Percentiles rank a stretch among this genome's conserved stretches.
These are phyloP conservation scores for Ophiosphaerella narmari DNA, from an alignment of 2,329 filamentous ascomycete genomes.

Conservation along the genomic window DNA sequence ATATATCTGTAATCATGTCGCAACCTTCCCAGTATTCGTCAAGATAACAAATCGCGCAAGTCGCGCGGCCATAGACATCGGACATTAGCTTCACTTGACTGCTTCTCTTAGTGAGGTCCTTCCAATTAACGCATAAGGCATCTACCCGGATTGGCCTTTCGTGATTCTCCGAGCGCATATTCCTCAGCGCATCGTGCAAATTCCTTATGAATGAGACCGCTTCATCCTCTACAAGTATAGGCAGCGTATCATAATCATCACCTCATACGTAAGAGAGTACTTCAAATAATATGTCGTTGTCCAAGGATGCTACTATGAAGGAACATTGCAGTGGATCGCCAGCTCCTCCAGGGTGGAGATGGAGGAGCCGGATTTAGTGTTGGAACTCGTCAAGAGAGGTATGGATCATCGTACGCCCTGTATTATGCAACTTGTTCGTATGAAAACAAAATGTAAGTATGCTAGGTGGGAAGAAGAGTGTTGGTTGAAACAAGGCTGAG, in stretches of 20 bases:
- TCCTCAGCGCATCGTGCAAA: not conserved
- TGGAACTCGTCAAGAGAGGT: not conserved
- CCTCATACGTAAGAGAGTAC: conserved; percentile 8
- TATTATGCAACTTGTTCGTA: too few species aligned
- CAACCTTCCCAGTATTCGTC: not conserved
- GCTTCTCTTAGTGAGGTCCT: not conserved
- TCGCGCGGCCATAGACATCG: not conserved
- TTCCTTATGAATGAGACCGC: conserved; percentile 1
- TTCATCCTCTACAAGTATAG: conserved; percentile 1
- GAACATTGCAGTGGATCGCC: not conserved
- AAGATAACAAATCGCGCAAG: not conserved
- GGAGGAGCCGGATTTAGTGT: conserved; percentile 6
- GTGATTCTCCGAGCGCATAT: not conserved
- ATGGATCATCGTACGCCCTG: not conserved
- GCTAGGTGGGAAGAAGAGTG: too few species aligned
- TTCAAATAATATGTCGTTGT: conserved; percentile 3
- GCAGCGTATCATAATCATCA: not conserved
- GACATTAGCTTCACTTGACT: not conserved
- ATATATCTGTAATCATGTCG: not conserved
- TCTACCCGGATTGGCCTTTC: not conserved
- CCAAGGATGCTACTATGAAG: not conserved
- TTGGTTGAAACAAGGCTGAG: too few species aligned
- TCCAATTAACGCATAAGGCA: not conserved
- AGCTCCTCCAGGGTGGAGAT: not conserved
- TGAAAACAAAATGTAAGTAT: too few species aligned